Evolutionary conservation across 257 asterid genomes (phyloP).

Genomic region (Scutellaria barbata): DNA sequence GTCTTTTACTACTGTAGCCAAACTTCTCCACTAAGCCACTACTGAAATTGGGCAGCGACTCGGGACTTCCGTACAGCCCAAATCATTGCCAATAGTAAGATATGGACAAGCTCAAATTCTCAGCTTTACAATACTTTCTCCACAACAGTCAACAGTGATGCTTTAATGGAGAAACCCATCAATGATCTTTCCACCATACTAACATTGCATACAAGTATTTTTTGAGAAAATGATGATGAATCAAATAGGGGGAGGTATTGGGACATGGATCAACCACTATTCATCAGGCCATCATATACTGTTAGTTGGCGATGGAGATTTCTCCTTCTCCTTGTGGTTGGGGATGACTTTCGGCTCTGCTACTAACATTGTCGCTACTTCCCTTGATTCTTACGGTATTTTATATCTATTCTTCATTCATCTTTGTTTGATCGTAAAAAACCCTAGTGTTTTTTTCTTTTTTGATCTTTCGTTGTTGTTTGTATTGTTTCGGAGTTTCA

Average conservation of each 20-base stretch:
- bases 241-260: constrained; percentile 26
- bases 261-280: constrained; percentile 53
- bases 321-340: constrained; percentile 57
- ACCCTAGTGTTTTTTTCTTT: not conserved
- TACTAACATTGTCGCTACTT: constrained; percentile 61
- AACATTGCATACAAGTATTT: not conserved
- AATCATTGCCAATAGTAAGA: too few species aligned
- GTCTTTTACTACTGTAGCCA: too few species aligned
- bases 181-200: not conserved
- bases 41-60: too few species aligned
- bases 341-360: constrained; percentile 53
- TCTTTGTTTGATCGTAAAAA: too few species aligned
- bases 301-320: constrained; percentile 73
- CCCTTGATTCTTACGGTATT: constrained; percentile 62
- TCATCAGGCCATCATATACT: constrained; percentile 54
- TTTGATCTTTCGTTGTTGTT: not conserved
- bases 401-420: not conserved
- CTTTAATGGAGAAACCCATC: not conserved
- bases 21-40: too few species aligned
- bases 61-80: too few species aligned
- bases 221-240: not conserved
- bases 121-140: too few species aligned
- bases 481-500: not conserved
- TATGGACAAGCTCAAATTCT: too few species aligned
- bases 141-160: too few species aligned